phyloP scores from a whole-genome alignment of 306 rosid species.

The Cyamopsis tetragonoloba region DNA sequence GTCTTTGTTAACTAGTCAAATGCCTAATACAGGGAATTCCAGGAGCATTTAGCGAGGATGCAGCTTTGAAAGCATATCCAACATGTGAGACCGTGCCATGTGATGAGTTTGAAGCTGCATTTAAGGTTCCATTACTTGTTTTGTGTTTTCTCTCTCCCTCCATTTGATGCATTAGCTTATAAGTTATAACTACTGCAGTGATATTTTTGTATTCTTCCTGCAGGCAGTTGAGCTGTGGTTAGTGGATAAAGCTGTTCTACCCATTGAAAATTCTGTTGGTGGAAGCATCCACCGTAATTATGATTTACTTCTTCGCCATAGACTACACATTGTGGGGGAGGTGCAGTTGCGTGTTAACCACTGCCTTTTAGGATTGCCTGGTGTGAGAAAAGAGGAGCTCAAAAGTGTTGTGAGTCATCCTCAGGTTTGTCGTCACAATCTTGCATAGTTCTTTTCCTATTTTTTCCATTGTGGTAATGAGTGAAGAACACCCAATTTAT shows the following conservation, averaged over 20 bases:
- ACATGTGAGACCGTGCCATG: constrained; percentile 85
- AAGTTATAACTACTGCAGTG: constrained; percentile 7
- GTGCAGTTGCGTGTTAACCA: constrained; percentile 70
- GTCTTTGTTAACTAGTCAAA: constrained; percentile 22
- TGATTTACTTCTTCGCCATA: constrained; percentile 88
- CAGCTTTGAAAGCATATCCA: constrained; percentile 84
- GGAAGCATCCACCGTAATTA: constrained; percentile 95
- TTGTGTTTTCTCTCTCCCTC: not conserved
- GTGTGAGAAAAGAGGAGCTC: constrained; percentile 65
- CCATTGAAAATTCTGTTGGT: constrained; percentile 79
- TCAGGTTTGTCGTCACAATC: constrained; percentile 54
- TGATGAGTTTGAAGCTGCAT: constrained; percentile 79
- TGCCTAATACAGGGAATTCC: constrained; percentile 62
- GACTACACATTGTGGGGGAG: constrained; percentile 87
- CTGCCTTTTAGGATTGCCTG: constrained; percentile 83
- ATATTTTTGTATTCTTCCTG: constrained; percentile 13
- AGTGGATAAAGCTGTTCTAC: constrained; percentile 89
- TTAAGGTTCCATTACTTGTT: constrained; percentile 51
- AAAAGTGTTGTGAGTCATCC: constrained; percentile 76
- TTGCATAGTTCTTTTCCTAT: not conserved
- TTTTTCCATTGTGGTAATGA: not conserved
- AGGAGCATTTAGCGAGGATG: constrained; percentile 85
- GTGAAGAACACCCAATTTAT: not conserved
- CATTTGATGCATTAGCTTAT: not conserved
- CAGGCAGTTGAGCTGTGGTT: constrained; percentile 95